A percentile compares a stretch with the other conserved stretches of the same genome.
Conservation (phyloP, 108 stramenopile genomes). For the Fistulifera pelliculosa region DNA sequence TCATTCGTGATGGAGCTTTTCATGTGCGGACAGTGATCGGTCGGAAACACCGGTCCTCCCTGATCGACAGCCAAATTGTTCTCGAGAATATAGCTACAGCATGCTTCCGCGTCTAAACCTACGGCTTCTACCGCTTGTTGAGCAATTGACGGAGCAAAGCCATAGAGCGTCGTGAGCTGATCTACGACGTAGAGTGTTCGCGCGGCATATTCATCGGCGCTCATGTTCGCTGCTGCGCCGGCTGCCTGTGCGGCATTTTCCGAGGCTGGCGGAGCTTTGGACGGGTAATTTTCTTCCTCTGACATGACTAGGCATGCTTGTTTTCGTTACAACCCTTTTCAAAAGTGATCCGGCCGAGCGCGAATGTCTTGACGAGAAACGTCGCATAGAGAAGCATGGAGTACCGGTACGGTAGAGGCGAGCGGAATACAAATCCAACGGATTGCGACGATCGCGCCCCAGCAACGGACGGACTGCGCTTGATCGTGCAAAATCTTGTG, state of each 20-base stretch:
- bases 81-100: conserved; percentile 63
- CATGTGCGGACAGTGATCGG: conserved; percentile 64
- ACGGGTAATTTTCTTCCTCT: too few species aligned
- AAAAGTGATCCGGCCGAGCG: too few species aligned
- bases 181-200: conserved; percentile 3
- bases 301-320: too few species aligned
- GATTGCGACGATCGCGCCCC: too few species aligned
- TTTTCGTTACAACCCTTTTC: too few species aligned
- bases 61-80: conserved; percentile 30
- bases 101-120: conserved; percentile 3
- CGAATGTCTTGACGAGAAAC: too few species aligned
- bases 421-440: too few species aligned
- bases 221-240: not conserved
- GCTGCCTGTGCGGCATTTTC: not conserved
- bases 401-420: too few species aligned
- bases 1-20: conserved; percentile 1
- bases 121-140: conserved; percentile 9
- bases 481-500: too few species aligned
- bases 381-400: too few species aligned
- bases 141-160: conserved; percentile 5
- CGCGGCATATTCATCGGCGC: not conserved
- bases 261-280: too few species aligned
- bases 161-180: conserved; percentile 5
- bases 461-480: too few species aligned
- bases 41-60: conserved; percentile 62